Evolutionary conservation across 2,329 filamentous ascomycete genomes (phyloP).

Genomic region (Daldinia sp.): DNA sequence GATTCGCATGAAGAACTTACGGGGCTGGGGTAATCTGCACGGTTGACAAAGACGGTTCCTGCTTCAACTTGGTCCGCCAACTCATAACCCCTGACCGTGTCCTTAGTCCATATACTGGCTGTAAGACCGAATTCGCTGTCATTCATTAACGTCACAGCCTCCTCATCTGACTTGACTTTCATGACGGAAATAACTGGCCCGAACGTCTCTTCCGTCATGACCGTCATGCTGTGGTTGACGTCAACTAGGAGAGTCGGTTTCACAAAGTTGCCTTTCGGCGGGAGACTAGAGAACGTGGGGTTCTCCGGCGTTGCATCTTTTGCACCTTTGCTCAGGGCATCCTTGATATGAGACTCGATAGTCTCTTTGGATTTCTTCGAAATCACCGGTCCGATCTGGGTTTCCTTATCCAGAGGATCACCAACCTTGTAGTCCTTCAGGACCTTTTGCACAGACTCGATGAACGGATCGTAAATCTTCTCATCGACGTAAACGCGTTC

Average conservation of each 20-base stretch:
- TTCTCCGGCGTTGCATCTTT: conserved; percentile 87
- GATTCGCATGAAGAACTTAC: conserved; percentile 66
- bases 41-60: conserved; percentile 95
- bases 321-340: conserved; percentile 86
- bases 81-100: conserved; percentile 78
- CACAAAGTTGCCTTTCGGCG: conserved; percentile 87
- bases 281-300: conserved; percentile 77
- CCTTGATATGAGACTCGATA: conserved; percentile 82
- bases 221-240: conserved; percentile 83
- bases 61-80: conserved; percentile 87
- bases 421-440: conserved; percentile 86
- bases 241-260: conserved; percentile 84
- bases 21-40: conserved; percentile 90
- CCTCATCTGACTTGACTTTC: conserved; percentile 83
- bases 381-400: conserved; percentile 89
- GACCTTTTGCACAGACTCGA: conserved; percentile 82
- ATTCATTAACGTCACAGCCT: conserved; percentile 90
- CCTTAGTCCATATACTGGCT: conserved; percentile 97
- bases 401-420: conserved; percentile 83
- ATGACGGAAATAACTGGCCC: conserved; percentile 92
- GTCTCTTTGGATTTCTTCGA: conserved; percentile 81
- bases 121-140: conserved; percentile 94
- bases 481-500: conserved; percentile 93
- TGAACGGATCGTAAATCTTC: conserved; percentile 84
- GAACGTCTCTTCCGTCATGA: conserved; percentile 96